phyloP scores from a whole-genome alignment of 73 alveolate genomes.

The Diophrys appendiculata region DNA sequence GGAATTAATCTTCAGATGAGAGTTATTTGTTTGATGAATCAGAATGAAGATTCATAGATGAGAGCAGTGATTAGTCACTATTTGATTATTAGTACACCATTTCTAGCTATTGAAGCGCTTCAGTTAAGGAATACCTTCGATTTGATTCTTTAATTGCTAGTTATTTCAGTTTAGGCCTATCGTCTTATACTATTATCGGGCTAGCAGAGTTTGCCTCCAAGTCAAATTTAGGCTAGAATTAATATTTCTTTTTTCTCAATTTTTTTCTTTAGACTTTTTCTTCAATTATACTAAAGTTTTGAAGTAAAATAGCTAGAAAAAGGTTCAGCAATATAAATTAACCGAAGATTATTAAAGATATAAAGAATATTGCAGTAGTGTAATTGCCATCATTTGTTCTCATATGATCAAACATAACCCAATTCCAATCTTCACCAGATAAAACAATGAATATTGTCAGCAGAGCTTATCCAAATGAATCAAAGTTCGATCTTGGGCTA shows the following conservation, averaged over 20 bases:
- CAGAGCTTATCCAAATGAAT: constrained; percentile 46
- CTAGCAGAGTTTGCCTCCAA: no score
- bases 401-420: constrained; percentile 6
- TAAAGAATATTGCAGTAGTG: constrained; percentile 22
- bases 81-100: no score
- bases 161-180: no score
- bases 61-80: no score
- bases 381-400: neutral
- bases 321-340: constrained; percentile 43
- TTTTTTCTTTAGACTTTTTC: no score
- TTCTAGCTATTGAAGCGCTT: no score
- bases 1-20: neutral
- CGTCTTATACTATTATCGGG: no score
- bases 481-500: constrained; percentile 18
- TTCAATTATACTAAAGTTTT: constrained; percentile 20
- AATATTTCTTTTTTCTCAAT: no score
- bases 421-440: constrained; percentile 35
- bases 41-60: no score
- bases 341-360: constrained; percentile 30
- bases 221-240: no score
- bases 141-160: no score
- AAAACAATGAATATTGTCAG: constrained; percentile 57
- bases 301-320: constrained; percentile 46
- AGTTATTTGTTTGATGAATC: neutral
- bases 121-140: no score